Base-by-base conservation (phyloP, 2,329 filamentous ascomycete genomes). In the Aspergillus viridinutans region DNA sequence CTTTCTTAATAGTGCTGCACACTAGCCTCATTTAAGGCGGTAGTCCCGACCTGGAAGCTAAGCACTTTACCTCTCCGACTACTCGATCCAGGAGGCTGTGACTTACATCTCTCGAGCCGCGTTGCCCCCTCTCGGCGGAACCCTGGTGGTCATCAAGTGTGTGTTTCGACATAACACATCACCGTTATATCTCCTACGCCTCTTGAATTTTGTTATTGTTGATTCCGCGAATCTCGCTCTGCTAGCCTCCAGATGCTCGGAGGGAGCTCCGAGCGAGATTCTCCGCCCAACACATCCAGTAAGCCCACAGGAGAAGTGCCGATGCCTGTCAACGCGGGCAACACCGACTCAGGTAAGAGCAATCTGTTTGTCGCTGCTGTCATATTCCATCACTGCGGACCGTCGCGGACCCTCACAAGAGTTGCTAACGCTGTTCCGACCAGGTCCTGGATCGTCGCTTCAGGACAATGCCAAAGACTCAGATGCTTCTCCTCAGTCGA, bases 201-300 rank as follows among this genome's bases (percentile, higher is more conserved):
- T 45, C 47, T 54, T 45, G 47, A 32, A 43, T 57, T 56, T 54
- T 54, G 52, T 50, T 25, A 28, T 52, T 48, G 43, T 55, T 54
- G 56, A 49, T 29, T 51, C 52, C 48, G 54, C 55, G 53, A 63
- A 57, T 53, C 56, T 67, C 59, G 59, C 65, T 59, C 61, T 60
- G 61, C 65, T 62, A 65, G 58, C 64, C 67, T 63, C 67, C 65
- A 26, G 43, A 72, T 74, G 70, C 61, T 67, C 65, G 68, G 68
- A 67, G 67, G 66, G 61, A 72, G 66, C 61, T 66, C 65, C 57
- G 65, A 67, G 65, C 68, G 63, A 64, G 63, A 67, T 67, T 63
- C 66, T 58, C 65, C 65, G 55, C 63, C 63, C 58, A 65, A 66
- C 56, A 67, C 66, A 64, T 68, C 67, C 49, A 64, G 65, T 60